Conservation (phyloP, 2,329 filamentous ascomycete species). For the Xylariomycetidae sp. region DNA sequence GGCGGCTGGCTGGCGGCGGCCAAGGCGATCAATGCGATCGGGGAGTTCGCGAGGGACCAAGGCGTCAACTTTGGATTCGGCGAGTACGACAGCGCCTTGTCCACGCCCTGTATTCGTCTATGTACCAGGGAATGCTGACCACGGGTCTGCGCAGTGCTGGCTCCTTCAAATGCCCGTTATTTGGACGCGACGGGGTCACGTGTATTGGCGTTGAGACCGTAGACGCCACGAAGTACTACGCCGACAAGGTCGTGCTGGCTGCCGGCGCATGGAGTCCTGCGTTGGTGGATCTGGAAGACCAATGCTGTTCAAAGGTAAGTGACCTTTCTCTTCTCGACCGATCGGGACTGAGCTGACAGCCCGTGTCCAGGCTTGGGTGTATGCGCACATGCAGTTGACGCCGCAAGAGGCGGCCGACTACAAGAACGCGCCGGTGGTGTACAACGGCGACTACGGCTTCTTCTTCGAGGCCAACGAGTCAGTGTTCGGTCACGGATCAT, state of each 20-base stretch:
- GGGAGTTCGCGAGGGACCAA: conserved; percentile 28
- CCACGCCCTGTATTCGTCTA: no score
- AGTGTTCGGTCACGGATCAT: no score
- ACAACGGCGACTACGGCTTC: conserved; percentile 41
- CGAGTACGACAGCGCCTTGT: conserved; percentile 16
- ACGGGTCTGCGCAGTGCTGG: conserved; percentile 27
- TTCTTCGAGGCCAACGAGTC: conserved; percentile 43
- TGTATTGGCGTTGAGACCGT: conserved; percentile 36
- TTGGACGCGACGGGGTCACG: conserved; percentile 27
- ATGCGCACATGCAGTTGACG: conserved; percentile 37
- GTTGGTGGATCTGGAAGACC: conserved; percentile 30
- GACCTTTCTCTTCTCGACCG: not conserved
- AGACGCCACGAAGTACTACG: conserved; percentile 34
- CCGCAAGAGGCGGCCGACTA: conserved; percentile 34
- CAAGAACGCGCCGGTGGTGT: conserved; percentile 36
- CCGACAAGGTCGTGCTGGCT: conserved; percentile 37
- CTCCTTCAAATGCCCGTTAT: conserved; percentile 36
- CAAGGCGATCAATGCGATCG: conserved; percentile 41
- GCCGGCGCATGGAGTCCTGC: conserved; percentile 32
- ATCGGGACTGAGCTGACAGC: conserved; percentile 5
- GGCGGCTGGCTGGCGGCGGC: conserved; percentile 42
- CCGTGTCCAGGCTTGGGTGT: conserved; percentile 37
- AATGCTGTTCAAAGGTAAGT: conserved; percentile 30
- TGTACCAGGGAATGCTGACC: no score
- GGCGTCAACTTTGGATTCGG: conserved; percentile 38